Evolutionary conservation across 306 rosid species (phyloP).

Genomic region (Abrus precatorius): DNA sequence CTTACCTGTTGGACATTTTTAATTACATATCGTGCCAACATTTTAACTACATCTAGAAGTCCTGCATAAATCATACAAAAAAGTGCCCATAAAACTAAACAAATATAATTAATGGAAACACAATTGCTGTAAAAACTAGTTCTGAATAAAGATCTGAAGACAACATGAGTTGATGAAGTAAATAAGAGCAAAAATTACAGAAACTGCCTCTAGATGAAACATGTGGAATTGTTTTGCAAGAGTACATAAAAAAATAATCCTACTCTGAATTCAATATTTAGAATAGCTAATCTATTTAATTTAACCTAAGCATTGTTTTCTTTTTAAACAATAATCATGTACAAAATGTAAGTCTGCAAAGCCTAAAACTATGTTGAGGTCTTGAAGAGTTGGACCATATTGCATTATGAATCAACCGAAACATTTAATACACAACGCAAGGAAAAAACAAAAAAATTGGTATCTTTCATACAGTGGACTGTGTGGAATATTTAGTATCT

Average conservation of each 20-base stretch:
- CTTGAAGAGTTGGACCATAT: neutral
- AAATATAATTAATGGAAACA: neutral
- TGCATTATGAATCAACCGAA: neutral
- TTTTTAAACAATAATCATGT: slow-evolving; percentile 5
- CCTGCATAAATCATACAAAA: slow-evolving; percentile 52
- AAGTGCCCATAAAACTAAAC: neutral
- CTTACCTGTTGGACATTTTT: slow-evolving; percentile 71
- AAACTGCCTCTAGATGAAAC: neutral
- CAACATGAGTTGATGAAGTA: neutral
- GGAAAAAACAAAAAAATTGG: neutral
- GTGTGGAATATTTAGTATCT: too few relatives aligned
- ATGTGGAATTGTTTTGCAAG: neutral
- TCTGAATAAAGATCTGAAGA: neutral
- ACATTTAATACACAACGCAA: neutral
- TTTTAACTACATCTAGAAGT: neutral
- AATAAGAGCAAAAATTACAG: neutral
- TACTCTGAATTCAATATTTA: neutral
- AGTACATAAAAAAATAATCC: neutral
- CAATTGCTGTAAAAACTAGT: neutral
- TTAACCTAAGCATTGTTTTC: neutral
- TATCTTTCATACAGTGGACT: neutral
- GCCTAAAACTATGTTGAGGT: neutral
- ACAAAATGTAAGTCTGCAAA: neutral
- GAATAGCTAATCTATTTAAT: neutral
- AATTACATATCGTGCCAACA: slow-evolving; percentile 48